Evolutionary conservation across 2,329 filamentous ascomycete genomes (phyloP).

Genomic region (Penicillium oxalicum): DNA sequence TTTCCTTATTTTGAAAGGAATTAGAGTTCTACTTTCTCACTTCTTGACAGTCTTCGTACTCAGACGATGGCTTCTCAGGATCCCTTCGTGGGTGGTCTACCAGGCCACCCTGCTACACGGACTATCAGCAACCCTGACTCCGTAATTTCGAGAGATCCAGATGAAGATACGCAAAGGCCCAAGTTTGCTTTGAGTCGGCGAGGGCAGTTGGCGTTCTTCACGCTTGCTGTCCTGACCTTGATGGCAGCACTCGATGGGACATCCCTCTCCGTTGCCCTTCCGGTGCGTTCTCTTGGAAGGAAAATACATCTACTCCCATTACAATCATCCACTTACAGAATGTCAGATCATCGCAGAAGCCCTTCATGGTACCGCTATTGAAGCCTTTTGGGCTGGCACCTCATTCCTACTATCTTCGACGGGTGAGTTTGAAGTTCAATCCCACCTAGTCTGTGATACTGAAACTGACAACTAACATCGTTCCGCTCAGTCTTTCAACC

Average conservation of each 20-base stretch:
- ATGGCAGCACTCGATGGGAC: constrained; percentile 25
- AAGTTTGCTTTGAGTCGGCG: constrained; percentile 18
- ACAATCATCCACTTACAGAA: neutral
- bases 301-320: fast-evolving
- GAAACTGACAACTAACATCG: neutral
- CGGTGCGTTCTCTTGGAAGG: constrained; percentile 6
- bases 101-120: constrained; percentile 2
- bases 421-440: constrained; percentile 8
- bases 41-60: too few species aligned
- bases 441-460: too few species aligned
- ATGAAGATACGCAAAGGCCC: constrained; percentile 2
- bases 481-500: constrained; percentile 45
- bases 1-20: too few species aligned
- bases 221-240: constrained; percentile 16
- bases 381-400: constrained; percentile 49
- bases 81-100: constrained; percentile 8
- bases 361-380: constrained; percentile 31
- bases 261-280: constrained; percentile 21
- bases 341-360: constrained; percentile 28
- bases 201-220: constrained; percentile 19
- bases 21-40: too few species aligned
- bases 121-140: constrained; percentile 9
- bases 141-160: neutral
- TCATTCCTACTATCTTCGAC: constrained; percentile 42
- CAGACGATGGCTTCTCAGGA: neutral